These are phyloP conservation scores for Flaveria trinervia DNA, from an alignment of 129 eudicot species.

Conservation along the genomic window DNA sequence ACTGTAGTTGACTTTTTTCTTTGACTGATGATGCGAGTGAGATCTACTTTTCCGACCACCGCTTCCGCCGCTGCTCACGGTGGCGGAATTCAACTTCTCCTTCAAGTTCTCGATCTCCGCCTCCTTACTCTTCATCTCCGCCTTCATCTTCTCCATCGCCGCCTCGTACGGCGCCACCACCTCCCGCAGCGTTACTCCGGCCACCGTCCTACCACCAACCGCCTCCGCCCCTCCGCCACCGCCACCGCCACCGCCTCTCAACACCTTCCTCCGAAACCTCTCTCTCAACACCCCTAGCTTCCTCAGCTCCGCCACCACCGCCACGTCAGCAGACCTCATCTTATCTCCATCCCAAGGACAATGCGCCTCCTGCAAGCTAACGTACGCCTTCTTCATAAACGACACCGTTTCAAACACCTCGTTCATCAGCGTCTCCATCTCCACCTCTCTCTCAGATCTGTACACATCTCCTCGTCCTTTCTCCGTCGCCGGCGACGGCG, in stretches of 20 bases:
- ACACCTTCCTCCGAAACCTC: constrained; percentile 68
- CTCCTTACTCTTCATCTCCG: constrained; percentile 65
- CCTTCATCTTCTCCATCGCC: constrained; percentile 76
- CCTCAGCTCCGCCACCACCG: constrained; percentile 79
- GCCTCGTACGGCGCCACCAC: constrained; percentile 99
- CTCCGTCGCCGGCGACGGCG: background rate
- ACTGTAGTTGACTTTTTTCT: constrained; percentile 61
- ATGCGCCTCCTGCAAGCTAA: constrained; percentile 77
- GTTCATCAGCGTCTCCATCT: constrained; percentile 53
- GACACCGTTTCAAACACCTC: constrained; percentile 91
- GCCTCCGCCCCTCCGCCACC: constrained; percentile 14
- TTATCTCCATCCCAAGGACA: constrained; percentile 82
- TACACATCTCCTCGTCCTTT: background rate
- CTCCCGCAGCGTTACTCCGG: constrained; percentile 62
- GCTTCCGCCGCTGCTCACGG: constrained; percentile 40
- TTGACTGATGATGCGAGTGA: constrained; percentile 49
- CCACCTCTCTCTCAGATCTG: constrained; percentile 32
- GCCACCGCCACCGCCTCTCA: constrained; percentile 23
- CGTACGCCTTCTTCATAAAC: constrained; percentile 76
- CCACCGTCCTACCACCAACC: constrained; percentile 28
- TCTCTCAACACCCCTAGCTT: constrained; percentile 74
- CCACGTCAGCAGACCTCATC: constrained; percentile 68
- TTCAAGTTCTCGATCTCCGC: constrained; percentile 65
- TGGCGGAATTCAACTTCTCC: constrained; percentile 57
- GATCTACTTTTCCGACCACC: constrained; percentile 62